phyloP scores from a whole-genome alignment of 148 eudicot species.

The Gaultheria prostrata region DNA sequence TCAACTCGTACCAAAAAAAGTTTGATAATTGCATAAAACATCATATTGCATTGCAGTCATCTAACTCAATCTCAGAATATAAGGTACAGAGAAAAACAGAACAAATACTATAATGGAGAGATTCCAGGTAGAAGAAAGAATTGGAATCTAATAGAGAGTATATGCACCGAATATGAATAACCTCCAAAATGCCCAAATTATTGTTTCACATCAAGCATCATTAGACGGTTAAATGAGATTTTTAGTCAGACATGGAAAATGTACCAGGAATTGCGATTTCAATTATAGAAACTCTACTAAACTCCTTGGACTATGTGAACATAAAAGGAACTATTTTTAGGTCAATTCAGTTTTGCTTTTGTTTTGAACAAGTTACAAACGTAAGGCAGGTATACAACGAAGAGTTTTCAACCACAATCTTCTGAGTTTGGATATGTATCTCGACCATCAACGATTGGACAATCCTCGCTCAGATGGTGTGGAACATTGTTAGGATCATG shows the following conservation, averaged over 20 bases:
- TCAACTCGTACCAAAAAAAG: neutral
- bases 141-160: neutral
- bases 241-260: neutral
- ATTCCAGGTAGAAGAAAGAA: neutral
- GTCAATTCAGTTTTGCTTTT: neutral
- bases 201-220: neutral
- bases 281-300: neutral
- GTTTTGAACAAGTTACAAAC: neutral
- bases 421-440: neutral
- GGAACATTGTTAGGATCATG: neutral
- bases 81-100: neutral
- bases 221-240: neutral
- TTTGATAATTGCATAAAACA: neutral
- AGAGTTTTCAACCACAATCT: neutral
- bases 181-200: neutral
- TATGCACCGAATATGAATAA: no score
- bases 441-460: neutral
- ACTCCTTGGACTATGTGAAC: neutral
- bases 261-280: neutral
- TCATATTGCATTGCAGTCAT: slow-evolving; percentile 1
- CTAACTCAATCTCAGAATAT: neutral
- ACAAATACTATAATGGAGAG: neutral
- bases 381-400: neutral
- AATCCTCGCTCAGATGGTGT: neutral
- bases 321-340: neutral